Evolutionary conservation across 257 asterid species (phyloP).

Genomic region (Lithospermum erythrorhizon): DNA sequence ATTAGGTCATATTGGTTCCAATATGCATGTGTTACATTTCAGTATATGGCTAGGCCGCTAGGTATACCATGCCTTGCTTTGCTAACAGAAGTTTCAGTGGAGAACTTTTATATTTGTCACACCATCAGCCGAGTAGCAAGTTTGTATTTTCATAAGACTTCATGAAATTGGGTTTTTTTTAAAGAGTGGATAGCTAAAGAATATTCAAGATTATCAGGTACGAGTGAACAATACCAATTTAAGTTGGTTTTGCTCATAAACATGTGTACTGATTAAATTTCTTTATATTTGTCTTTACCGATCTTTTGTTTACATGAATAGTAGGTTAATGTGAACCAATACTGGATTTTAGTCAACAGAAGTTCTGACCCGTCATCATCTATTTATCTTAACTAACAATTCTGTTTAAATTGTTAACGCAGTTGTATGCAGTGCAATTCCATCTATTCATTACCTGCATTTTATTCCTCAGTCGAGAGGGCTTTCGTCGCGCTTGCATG

Average conservation of each 20-base stretch:
- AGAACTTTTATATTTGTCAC: background rate
- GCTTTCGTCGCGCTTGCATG: conserved; percentile 90
- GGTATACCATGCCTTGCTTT: no score
- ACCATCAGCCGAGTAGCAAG: background rate
- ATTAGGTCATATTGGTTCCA: background rate
- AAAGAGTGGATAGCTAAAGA: background rate
- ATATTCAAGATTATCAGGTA: background rate
- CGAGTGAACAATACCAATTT: background rate
- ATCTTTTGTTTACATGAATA: background rate
- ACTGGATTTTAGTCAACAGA: background rate
- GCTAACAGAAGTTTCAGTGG: background rate
- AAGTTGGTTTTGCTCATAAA: no score
- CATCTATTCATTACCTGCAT: conserved; percentile 82
- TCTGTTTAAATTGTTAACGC: conserved; percentile 23
- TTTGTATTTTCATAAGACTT: no score
- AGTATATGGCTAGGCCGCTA: no score
- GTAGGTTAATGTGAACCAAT: background rate
- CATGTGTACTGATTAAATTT: no score
- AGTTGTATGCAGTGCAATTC: conserved; percentile 90
- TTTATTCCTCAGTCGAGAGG: conserved; percentile 91
- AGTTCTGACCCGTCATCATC: background rate
- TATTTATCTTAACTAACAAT: conserved; percentile 1
- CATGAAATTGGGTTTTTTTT: background rate
- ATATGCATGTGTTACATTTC: background rate
- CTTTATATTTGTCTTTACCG: background rate